phyloP scores from a whole-genome alignment of 2,329 filamentous ascomycete genomes.

The Calonectria pauciramosa region DNA sequence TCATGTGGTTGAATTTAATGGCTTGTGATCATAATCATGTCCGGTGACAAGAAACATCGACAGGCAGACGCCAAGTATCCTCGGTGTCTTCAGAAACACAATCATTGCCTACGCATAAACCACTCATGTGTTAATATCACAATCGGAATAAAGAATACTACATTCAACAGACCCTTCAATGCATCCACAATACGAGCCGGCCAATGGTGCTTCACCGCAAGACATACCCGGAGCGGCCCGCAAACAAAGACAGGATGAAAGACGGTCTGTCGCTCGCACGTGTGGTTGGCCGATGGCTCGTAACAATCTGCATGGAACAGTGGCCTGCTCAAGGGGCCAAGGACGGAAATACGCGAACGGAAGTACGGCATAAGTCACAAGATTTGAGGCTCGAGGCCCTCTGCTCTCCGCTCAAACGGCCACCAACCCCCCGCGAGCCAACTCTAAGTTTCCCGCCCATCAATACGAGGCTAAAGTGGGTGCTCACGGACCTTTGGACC shows the following conservation, averaged over 20 bases:
- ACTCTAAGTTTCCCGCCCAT: background rate
- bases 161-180: background rate
- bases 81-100: fast-evolving
- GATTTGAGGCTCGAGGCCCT: background rate
- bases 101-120: background rate
- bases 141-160: background rate
- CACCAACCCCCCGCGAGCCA: background rate
- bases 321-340: background rate
- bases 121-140: too few relatives aligned
- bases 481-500: background rate
- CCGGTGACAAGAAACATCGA: background rate
- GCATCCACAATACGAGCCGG: background rate
- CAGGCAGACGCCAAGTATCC: too few relatives aligned
- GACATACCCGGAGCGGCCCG: background rate
- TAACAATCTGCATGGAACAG: background rate
- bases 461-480: slow-evolving; percentile 4
- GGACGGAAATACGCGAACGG: background rate
- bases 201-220: background rate
- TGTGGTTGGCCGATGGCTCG: background rate
- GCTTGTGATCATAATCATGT: background rate
- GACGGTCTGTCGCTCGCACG: background rate
- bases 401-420: background rate
- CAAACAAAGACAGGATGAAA: background rate
- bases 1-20: background rate
- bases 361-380: background rate